A percentile compares a stretch with the other conserved stretches of the same genome.
Evolutionary conservation across 73 alveolate genomes (phyloP).

Genomic region (Symbiodinium natans): DNA sequence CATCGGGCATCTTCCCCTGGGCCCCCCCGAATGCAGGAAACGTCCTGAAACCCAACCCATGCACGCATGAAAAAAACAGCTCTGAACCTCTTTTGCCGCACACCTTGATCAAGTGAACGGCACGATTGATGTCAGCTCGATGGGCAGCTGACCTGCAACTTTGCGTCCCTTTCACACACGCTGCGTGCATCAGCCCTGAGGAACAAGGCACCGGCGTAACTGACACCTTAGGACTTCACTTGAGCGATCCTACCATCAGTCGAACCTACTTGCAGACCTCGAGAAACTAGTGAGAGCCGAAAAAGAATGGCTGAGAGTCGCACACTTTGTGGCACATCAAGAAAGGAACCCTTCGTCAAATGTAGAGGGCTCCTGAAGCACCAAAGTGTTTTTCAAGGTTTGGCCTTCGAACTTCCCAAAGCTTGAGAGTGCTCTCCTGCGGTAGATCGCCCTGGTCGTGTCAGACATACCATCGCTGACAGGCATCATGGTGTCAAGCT

Average conservation of each 20-base stretch:
- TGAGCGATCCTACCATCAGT: too few relatives aligned
- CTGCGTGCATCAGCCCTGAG: background rate
- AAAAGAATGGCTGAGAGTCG: background rate
- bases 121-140: constrained; percentile 61
- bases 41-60: too few relatives aligned
- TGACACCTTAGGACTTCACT: background rate
- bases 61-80: background rate
- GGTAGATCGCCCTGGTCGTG: constrained; percentile 69
- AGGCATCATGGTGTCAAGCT: constrained; percentile 50
- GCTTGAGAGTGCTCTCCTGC: background rate
- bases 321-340: constrained; percentile 23
- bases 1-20: background rate
- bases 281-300: too few relatives aligned
- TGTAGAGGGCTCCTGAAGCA: constrained; percentile 73
- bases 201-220: background rate
- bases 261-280: too few relatives aligned
- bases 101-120: constrained; percentile 50
- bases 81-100: too few relatives aligned
- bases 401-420: background rate
- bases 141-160: constrained; percentile 49
- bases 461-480: constrained; percentile 89
- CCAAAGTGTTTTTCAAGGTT: background rate
- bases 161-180: too few relatives aligned
- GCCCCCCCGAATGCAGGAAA: background rate
- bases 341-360: constrained; percentile 59